A percentile compares a stretch with the other conserved stretches of the same genome.
Evolutionary conservation across 345 rosid genomes (phyloP).

Genomic region (Bruguiera parviflora): DNA sequence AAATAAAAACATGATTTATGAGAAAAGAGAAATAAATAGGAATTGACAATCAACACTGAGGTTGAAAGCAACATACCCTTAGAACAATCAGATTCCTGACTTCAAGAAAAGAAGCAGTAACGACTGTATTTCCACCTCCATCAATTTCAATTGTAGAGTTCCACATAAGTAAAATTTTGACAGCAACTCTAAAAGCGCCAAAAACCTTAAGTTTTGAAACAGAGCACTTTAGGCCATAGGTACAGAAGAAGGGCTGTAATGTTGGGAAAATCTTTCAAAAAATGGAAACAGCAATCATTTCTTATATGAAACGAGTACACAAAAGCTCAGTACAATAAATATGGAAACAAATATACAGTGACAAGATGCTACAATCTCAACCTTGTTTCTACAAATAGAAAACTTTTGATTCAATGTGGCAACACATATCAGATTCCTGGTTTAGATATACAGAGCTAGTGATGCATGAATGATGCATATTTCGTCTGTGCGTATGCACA

Average conservation of each 20-base stretch:
- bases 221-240: conserved; percentile 11
- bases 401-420: not conserved
- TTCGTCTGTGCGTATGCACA: not conserved
- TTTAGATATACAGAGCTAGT: no score
- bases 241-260: conserved; percentile 3
- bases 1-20: not conserved
- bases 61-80: conserved; percentile 52
- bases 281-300: conserved; percentile 5
- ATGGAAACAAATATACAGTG: conserved; percentile 4
- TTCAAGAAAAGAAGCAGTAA: conserved; percentile 88
- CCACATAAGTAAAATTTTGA: conserved; percentile 95
- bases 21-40: not conserved
- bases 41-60: conserved; percentile 2
- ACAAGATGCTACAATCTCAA: not conserved
- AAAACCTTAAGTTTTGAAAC: conserved; percentile 58
- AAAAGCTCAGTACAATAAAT: not conserved
- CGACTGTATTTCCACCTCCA: conserved; percentile 87
- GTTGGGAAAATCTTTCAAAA: conserved; percentile 4
- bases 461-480: not conserved
- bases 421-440: not conserved
- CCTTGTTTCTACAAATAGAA: not conserved
- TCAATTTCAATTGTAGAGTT: conserved; percentile 89
- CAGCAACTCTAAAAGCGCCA: conserved; percentile 90
- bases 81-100: conserved; percentile 94
- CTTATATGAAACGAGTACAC: not conserved